phyloP scores from a whole-genome alignment of 2,329 filamentous ascomycete species.

The Dactylellina drechsleri region DNA sequence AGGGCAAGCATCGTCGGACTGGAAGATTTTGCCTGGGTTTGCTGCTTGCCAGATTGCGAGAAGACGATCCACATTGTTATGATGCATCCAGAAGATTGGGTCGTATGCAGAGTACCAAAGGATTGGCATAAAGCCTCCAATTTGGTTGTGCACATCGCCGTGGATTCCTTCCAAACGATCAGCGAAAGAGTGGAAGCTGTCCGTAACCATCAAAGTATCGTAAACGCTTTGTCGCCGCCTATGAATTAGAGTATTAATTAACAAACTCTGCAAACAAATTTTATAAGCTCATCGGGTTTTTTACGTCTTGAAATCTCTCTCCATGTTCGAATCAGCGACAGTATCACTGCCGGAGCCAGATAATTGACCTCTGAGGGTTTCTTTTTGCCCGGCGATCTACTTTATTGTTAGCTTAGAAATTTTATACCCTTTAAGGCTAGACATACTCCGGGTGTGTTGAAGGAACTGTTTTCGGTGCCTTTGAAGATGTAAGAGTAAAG shows the following conservation, averaged over 20 bases:
- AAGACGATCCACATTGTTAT: slow-evolving; percentile 57
- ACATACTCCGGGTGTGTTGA: neutral
- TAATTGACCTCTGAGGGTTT: neutral
- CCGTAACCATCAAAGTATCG: slow-evolving; percentile 55
- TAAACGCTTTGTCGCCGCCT: slow-evolving; percentile 55
- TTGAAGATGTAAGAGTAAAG: slow-evolving; percentile 15
- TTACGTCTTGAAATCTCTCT: slow-evolving; percentile 23
- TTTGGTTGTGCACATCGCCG: slow-evolving; percentile 56
- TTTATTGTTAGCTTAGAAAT: neutral
- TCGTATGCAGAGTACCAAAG: slow-evolving; percentile 59
- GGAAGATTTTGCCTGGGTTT: slow-evolving; percentile 45
- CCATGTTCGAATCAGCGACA: slow-evolving; percentile 16
- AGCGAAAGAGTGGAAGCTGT: slow-evolving; percentile 53
- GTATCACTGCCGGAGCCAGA: slow-evolving; percentile 4
- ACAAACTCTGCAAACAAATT: slow-evolving; percentile 2
- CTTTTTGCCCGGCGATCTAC: neutral
- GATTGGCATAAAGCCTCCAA: slow-evolving; percentile 58
- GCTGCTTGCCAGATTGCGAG: slow-evolving; percentile 58
- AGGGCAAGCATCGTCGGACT: slow-evolving; percentile 11
- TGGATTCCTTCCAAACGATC: slow-evolving; percentile 57
- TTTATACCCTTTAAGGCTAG: too few species aligned
- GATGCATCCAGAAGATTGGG: slow-evolving; percentile 58
- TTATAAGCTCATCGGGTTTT: neutral
- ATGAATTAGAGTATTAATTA: neutral
- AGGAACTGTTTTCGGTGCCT: slow-evolving; percentile 6